phyloP scores from a whole-genome alignment of 148 eudicot genomes.

The Camellia japonica region DNA sequence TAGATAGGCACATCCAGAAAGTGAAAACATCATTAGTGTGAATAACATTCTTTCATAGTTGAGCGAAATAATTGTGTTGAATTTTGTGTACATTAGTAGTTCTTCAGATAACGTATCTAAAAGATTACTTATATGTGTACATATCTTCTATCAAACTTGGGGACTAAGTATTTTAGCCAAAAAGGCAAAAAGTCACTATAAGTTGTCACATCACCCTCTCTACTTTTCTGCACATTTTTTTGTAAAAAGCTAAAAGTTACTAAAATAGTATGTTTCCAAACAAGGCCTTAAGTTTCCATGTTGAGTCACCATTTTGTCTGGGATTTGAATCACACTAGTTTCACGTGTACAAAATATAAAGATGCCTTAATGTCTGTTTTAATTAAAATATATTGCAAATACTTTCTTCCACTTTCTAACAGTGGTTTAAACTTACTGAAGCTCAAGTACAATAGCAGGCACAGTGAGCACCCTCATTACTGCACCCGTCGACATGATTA shows the following conservation, averaged over 20 bases:
- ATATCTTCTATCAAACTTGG: not conserved
- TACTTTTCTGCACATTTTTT: too few species aligned
- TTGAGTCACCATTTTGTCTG: not conserved
- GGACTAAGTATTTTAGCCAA: too few species aligned
- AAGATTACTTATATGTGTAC: not conserved
- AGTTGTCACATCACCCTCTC: too few species aligned
- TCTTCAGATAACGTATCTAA: not conserved
- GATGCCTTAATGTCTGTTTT: not conserved
- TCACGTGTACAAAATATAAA: not conserved
- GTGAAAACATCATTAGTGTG: not conserved
- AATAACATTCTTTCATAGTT: not conserved
- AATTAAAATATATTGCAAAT: not conserved
- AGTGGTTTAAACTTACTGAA: constrained; percentile 32
- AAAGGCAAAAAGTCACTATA: too few species aligned
- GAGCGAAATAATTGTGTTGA: not conserved
- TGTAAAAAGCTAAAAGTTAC: too few species aligned
- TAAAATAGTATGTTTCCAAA: too few species aligned
- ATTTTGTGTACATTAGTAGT: not conserved
- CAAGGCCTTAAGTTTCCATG: not conserved
- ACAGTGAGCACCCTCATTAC: constrained; percentile 74
- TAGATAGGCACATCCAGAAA: not conserved
- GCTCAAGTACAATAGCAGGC: constrained; percentile 86
- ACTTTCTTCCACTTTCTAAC: constrained; percentile 22
- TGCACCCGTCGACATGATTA: constrained; percentile 86
- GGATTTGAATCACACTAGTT: not conserved